phyloP scores from a whole-genome alignment of 352 stramenopile genomes.

The Globisporangium barbulae region DNA sequence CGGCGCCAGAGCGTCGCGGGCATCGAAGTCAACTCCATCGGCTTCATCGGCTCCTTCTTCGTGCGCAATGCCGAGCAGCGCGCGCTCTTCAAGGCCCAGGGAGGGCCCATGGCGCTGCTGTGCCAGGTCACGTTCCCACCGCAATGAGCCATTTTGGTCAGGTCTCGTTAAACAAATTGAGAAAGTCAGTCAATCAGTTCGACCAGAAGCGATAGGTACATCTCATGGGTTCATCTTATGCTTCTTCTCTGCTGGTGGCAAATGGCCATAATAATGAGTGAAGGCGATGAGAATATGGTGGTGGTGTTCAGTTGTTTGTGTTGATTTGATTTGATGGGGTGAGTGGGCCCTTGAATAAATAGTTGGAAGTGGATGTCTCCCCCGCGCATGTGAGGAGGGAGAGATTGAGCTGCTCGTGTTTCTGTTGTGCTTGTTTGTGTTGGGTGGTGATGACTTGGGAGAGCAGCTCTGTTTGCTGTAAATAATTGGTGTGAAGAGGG shows the following conservation, averaged over 20 bases:
- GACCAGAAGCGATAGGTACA: too few relatives aligned
- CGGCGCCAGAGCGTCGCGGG: slow-evolving; percentile 43
- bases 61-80: slow-evolving; percentile 59
- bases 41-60: slow-evolving; percentile 82
- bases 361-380: neutral
- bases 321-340: slow-evolving; percentile 1
- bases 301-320: neutral
- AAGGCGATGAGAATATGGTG: neutral
- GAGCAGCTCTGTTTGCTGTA: neutral
- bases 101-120: slow-evolving; percentile 55
- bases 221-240: neutral
- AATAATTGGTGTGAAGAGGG: slow-evolving; percentile 2
- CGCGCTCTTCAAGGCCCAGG: slow-evolving; percentile 43
- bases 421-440: neutral
- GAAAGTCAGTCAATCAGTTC: too few relatives aligned
- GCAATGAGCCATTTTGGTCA: neutral
- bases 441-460: neutral
- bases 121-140: slow-evolving; percentile 60
- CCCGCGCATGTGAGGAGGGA: neutral
- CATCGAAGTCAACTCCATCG: slow-evolving; percentile 86
- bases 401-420: neutral
- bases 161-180: too few relatives aligned
- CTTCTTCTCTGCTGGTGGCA: neutral
- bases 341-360: slow-evolving; percentile 4
- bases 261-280: neutral